phyloP scores from a whole-genome alignment of 345 rosid genomes.

The Crucihimalaya himalaica region DNA sequence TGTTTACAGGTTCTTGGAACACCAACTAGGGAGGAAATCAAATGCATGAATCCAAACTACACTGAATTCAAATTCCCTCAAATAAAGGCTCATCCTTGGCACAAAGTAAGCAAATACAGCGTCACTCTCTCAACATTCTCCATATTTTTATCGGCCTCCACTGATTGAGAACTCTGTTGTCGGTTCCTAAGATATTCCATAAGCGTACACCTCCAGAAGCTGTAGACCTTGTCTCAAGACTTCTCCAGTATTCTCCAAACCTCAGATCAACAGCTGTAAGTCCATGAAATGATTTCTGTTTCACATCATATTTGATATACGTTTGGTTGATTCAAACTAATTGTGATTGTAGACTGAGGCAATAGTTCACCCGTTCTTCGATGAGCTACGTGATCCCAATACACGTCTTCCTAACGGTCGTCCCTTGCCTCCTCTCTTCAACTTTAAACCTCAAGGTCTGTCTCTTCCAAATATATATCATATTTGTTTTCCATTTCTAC shows the following conservation, averaged over 20 bases:
- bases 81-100: slow-evolving; percentile 99
- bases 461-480: background rate
- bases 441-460: slow-evolving; percentile 48
- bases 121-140: background rate
- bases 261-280: slow-evolving; percentile 65
- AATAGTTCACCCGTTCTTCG: slow-evolving; percentile 75
- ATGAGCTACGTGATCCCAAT: slow-evolving; percentile 78
- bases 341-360: slow-evolving; percentile 44
- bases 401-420: slow-evolving; percentile 78
- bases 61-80: slow-evolving; percentile 87
- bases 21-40: slow-evolving; percentile 71
- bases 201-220: slow-evolving; percentile 76
- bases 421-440: slow-evolving; percentile 71
- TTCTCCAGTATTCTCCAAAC: slow-evolving; percentile 68
- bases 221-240: slow-evolving; percentile 63
- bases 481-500: background rate
- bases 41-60: slow-evolving; percentile 76
- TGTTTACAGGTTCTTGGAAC: slow-evolving; percentile 64
- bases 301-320: background rate
- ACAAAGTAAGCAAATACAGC: slow-evolving; percentile 61
- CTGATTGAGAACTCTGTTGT: slow-evolving; percentile 5
- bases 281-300: slow-evolving; percentile 1
- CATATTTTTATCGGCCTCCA: background rate
- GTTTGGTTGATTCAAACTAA: slow-evolving; percentile 1
- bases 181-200: slow-evolving; percentile 53